Percentiles rank a stretch among this genome's conserved stretches.
Conservation (phyloP, 257 asterid genomes). For the Gentiana dahurica region DNA sequence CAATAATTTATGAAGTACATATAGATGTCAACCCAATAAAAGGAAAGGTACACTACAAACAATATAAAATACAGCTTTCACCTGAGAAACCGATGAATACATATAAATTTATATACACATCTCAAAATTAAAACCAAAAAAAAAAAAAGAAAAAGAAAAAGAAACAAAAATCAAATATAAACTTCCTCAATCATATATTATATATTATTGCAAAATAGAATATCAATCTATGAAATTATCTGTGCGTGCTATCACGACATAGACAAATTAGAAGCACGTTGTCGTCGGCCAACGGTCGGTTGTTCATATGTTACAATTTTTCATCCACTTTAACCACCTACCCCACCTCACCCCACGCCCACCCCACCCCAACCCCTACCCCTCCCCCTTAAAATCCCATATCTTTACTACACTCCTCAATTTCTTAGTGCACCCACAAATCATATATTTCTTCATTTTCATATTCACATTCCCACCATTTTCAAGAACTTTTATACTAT, state of each 20-base stretch:
- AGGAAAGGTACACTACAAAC: too few species aligned
- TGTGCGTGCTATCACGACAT: conserved; percentile 77
- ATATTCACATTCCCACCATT: neutral
- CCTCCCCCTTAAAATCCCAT: neutral
- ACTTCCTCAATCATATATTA: too few species aligned
- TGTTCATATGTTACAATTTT: conserved; percentile 6
- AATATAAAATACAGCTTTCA: too few species aligned
- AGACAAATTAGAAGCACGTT: conserved; percentile 47
- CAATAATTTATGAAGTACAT: too few species aligned
- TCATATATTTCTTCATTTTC: neutral
- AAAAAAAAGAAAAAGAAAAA: too few species aligned
- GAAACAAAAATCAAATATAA: too few species aligned
- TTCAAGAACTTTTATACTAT: conserved; percentile 10
- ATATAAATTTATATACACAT: too few species aligned
- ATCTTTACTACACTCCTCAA: neutral
- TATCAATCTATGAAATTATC: conserved; percentile 2
- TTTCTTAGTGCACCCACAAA: neutral
- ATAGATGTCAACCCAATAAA: too few species aligned
- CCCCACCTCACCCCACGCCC: neutral
- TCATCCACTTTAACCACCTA: conserved; percentile 14
- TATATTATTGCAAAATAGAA: too few species aligned
- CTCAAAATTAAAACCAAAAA: too few species aligned
- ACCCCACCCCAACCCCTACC: neutral
- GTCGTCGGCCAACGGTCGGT: conserved; percentile 41
- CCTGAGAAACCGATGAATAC: too few species aligned